Base-by-base conservation (phyloP, 2,329 filamentous ascomycete species). In the Aspergillus cejpii region DNA sequence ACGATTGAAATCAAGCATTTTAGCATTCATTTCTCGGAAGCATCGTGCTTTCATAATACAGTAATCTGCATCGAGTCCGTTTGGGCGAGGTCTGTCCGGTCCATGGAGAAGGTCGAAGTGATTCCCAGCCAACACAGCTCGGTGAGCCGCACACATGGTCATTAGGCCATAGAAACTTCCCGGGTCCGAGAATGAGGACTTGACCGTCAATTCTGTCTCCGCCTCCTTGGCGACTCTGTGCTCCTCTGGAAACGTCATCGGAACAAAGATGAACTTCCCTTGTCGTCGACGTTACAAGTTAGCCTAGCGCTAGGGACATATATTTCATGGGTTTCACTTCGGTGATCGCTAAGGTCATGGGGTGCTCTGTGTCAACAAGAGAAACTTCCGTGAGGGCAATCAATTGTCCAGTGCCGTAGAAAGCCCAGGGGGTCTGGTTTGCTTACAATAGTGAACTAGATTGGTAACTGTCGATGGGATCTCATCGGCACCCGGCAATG, bases 131-230 rank as follows among this genome's bases (percentile, higher is more conserved):
- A 67, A 44, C 15, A 64, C 54, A 11, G 67, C 66, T 49, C 60
- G 57, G 49, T 70, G 67, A 21, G 66, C 67, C 34, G 67, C 67
- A 21, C 60, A 60, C 44, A 67, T 64, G 28, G 57, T 61, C 63
- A 70, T 66, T 15, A 68, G 52, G 24, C 64, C 62, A 37, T 66
- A 66, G 45, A 69, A 69, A 31, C 59, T 62, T 7, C 64, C 64
- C 3, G 63, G 53, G 39, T 64, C 65, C 3, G 60, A 60, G 28
- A 65, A 60, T n/a, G 62, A 59, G 14, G 57, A 58, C 39, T 56
- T 53, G 31, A 63, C 54, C 45, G 67, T 60, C 15, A 64, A 41
- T 27, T 57, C 57, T 40, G 62, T 55, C 40, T 63, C 55, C 10
- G 51, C 52, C 11, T 57, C 53, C 11, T 52, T 45, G 24, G 53